Evolutionary conservation across 108 stramenopile species (phyloP).

Genomic region (Nitzschia inconspicua): DNA sequence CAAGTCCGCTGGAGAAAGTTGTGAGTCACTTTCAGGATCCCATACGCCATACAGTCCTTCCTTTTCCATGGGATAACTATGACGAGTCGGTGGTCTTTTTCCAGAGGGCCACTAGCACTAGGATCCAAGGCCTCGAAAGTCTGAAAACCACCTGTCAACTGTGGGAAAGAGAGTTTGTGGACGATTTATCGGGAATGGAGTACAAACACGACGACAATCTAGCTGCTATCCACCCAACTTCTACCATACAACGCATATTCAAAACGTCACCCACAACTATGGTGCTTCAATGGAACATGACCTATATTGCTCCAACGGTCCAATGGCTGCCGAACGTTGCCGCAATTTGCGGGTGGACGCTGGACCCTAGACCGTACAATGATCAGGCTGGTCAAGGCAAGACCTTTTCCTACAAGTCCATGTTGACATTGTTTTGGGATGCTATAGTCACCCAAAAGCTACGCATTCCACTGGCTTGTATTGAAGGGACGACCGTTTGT

Average conservation of each 20-base stretch:
- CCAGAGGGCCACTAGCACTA: background rate
- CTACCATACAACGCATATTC: background rate
- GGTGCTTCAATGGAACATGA: conserved; percentile 26
- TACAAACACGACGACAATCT: background rate
- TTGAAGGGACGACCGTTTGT: conserved; percentile 16
- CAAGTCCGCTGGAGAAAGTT: too few relatives aligned
- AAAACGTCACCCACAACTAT: background rate
- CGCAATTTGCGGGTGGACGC: background rate
- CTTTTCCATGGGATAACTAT: too few relatives aligned
- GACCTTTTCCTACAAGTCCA: conserved; percentile 19
- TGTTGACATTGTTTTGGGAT: conserved; percentile 13
- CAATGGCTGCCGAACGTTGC: conserved; percentile 15
- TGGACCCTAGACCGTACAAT: conserved; percentile 7
- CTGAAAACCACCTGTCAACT: background rate
- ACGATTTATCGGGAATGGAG: background rate
- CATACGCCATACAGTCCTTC: too few relatives aligned
- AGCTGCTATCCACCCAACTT: background rate
- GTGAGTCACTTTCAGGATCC: too few relatives aligned
- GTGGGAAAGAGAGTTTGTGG: conserved; percentile 9
- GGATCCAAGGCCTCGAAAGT: background rate
- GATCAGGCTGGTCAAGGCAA: background rate
- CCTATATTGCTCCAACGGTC: conserved; percentile 24
- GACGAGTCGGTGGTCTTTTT: conserved; percentile 26
- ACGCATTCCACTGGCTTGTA: conserved; percentile 27
- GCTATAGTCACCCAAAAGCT: conserved; percentile 12